A percentile compares a stretch with the other conserved stretches of the same genome.
Evolutionary conservation across 352 stramenopile species (phyloP).

Genomic region (Phytophthora pisi): DNA sequence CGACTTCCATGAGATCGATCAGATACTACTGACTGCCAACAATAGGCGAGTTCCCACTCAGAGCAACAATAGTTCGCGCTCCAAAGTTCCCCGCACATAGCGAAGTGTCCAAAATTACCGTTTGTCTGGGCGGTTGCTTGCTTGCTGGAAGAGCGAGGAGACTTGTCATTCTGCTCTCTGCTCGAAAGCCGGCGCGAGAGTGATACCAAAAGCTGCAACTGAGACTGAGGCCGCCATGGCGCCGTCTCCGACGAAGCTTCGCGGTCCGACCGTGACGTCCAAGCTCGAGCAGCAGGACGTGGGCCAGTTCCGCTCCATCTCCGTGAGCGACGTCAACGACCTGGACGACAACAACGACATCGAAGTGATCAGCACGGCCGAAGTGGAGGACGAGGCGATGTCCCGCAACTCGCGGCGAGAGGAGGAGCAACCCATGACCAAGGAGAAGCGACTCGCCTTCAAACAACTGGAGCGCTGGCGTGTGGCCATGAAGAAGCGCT

Average conservation of each 20-base stretch:
- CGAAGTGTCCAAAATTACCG: slow-evolving; percentile 7
- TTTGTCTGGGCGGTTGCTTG: slow-evolving; percentile 2
- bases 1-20: background rate
- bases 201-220: background rate
- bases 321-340: slow-evolving; percentile 31
- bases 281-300: slow-evolving; percentile 19
- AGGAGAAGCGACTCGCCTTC: slow-evolving; percentile 42
- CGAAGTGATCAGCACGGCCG: slow-evolving; percentile 25
- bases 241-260: slow-evolving; percentile 35
- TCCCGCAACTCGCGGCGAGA: slow-evolving; percentile 17
- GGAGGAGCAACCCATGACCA: slow-evolving; percentile 40
- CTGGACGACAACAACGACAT: slow-evolving; percentile 34
- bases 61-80: background rate
- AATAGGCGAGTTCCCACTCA: background rate
- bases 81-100: background rate
- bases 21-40: background rate
- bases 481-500: slow-evolving; percentile 37
- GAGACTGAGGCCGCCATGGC: slow-evolving; percentile 16
- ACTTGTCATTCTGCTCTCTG: slow-evolving; percentile 15
- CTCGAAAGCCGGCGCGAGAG: background rate
- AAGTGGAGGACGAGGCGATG: slow-evolving; percentile 23
- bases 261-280: slow-evolving; percentile 21
- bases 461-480: slow-evolving; percentile 49
- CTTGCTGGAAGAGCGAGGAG: background rate
- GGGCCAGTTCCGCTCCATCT: slow-evolving; percentile 29